Evolutionary conservation across 1,284 basidiomycete genomes (phyloP), one percentile per base, ranked within the genome.

Genomic region (Tilletia setariae): DNA sequence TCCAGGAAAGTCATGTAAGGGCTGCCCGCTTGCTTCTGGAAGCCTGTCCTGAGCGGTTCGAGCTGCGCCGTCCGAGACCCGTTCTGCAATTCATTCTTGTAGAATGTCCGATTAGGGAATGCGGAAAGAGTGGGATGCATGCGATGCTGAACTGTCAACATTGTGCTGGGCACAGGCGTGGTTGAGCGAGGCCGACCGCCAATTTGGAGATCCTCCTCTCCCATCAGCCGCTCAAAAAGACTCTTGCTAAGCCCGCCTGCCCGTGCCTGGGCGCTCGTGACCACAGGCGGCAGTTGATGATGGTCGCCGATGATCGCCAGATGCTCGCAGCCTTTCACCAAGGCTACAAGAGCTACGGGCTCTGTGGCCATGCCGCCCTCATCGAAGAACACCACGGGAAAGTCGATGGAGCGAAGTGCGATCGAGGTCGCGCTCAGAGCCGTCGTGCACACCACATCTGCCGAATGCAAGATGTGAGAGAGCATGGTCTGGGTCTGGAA

Each of bases 281-380:
- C 92, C 66, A 96, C 89, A 0, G 94, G 93, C 23, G 94, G 92
- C n/a, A 96, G 86, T 82, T 97, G 94, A 82, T 94, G 94, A 84
- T 97, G 94, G 84, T 97, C 94, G 35, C 94, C 94, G 72, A 97
- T 94, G 65, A 97, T 87, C 2, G 91, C 88, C 40, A 93, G 86
- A 76, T 97, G 94, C 63, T 86, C 86, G 25, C 90, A 90, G 6
- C 80, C 80, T 63, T 79, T 80, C 74, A 81, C 78, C 21, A 82
- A 89, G 90, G 76, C 67, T 66, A 70, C 72, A 63, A 79, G 68
- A 66, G 72, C 79, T 62, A 77, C 66, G 0, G 93, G 92, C 83
- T 97, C 94, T 1, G 93, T 95, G 13, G 92, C 93, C 92, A 95
- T 96, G 9, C 91, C 92, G 1, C 93, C 94, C 83, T 97, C 94